Percentiles rank a stretch among this genome's conserved stretches.
phyloP scores from a whole-genome alignment of 2,329 filamentous ascomycete genomes.

The Geosmithia flava region DNA sequence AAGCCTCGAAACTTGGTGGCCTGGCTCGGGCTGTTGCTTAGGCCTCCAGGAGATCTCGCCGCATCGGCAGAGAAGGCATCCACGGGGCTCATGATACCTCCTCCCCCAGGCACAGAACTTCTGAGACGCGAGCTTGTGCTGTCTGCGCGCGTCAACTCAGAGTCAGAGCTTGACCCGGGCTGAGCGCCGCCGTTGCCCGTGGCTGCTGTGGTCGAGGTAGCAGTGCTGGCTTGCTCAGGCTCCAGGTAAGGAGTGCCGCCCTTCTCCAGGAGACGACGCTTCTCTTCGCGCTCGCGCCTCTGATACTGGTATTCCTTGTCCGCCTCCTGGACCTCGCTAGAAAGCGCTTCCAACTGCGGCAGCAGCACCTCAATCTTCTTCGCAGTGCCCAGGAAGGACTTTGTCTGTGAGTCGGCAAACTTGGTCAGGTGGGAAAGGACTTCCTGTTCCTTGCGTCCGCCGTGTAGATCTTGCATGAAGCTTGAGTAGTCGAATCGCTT shows the following conservation, averaged over 20 bases:
- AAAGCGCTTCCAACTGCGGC: conserved; percentile 81
- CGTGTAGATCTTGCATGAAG: conserved; percentile 98
- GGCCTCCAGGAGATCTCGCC: conserved; percentile 44
- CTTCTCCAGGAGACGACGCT: conserved; percentile 80
- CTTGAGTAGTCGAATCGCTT: conserved; percentile 98
- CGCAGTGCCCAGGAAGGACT: conserved; percentile 67
- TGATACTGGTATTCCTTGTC: conserved; percentile 97
- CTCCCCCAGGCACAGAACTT: conserved; percentile 33
- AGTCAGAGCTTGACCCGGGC: conserved; percentile 42
- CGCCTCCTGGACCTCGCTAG: conserved; percentile 77
- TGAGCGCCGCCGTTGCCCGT: conserved; percentile 32
- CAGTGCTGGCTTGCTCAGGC: conserved; percentile 44
- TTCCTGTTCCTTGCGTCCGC: conserved; percentile 96
- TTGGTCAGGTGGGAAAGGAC: conserved; percentile 88
- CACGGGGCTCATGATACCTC: conserved; percentile 4
- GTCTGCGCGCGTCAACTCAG: conserved; percentile 60
- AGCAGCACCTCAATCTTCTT: conserved; percentile 80
- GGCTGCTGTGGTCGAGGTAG: conserved; percentile 17
- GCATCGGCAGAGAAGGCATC: conserved; percentile 21
- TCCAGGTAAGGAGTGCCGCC: conserved; percentile 64
- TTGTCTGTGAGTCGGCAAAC: conserved; percentile 84
- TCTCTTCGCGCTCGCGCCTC: conserved; percentile 89
- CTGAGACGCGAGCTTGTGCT: conserved; percentile 60
- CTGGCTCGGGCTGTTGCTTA: conserved; percentile 38
- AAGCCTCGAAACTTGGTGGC: conserved; percentile 73